A percentile compares a stretch with the other conserved stretches of the same genome.
Evolutionary conservation across 2,329 filamentous ascomycete species (phyloP).

Genomic region (Epichloe bromicola): DNA sequence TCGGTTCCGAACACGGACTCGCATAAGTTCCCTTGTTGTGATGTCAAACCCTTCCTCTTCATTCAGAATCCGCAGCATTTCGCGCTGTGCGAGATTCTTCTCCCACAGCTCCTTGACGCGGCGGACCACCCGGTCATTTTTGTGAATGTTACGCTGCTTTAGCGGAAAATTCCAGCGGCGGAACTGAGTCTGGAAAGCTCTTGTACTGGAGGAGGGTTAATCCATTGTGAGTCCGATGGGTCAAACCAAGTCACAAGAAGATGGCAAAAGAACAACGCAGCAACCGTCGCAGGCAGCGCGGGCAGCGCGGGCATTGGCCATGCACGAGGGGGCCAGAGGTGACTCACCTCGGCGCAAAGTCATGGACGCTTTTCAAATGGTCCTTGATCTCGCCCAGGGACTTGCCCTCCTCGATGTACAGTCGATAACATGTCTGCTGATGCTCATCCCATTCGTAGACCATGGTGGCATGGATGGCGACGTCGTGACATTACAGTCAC

Average conservation of each 20-base stretch:
- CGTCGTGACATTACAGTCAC: too few relatives aligned
- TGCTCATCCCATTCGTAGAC: conserved; percentile 35
- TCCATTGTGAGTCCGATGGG: background rate
- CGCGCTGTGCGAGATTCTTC: conserved; percentile 54
- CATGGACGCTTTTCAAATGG: conserved; percentile 50
- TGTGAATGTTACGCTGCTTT: conserved; percentile 60
- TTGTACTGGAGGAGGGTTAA: conserved; percentile 40
- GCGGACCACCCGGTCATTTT: conserved; percentile 51
- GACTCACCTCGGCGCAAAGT: conserved; percentile 61
- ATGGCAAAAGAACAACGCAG: background rate
- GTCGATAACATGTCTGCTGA: conserved; percentile 33
- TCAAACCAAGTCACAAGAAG: too few relatives aligned
- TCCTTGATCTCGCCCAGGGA: conserved; percentile 63
- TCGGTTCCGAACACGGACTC: conserved; percentile 54
- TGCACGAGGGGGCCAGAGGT: conserved; percentile 7
- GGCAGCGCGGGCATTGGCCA: background rate
- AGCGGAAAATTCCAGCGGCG: conserved; percentile 67
- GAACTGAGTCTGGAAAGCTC: conserved; percentile 64
- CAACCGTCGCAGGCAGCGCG: background rate
- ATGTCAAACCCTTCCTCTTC: conserved; percentile 60
- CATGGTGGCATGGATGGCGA: conserved; percentile 19
- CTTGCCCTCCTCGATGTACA: conserved; percentile 67
- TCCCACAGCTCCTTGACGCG: conserved; percentile 70
- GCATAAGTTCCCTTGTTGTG: conserved; percentile 56
- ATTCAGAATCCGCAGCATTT: conserved; percentile 59